A percentile compares a stretch with the other conserved stretches of the same genome.
These are phyloP conservation scores for Cystobasidiaceae sp. DNA, from an alignment of 1,284 basidiomycete species.

Conservation along the genomic window DNA sequence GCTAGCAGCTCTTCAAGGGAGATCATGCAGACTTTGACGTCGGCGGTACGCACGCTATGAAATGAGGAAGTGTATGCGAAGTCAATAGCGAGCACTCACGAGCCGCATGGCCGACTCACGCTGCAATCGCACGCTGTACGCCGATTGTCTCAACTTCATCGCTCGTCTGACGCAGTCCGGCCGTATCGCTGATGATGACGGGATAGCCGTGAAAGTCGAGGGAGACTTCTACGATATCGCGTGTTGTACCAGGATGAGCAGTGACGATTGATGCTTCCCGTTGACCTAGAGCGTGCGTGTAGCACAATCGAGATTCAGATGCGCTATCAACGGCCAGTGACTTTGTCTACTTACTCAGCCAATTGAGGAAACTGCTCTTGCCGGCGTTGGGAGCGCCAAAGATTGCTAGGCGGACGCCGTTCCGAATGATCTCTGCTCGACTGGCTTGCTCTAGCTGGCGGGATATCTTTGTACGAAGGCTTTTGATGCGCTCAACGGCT, in stretches of 20 bases:
- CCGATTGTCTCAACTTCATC: constrained; percentile 79
- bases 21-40: constrained; percentile 70
- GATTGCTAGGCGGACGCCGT: constrained; percentile 72
- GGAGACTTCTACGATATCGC: constrained; percentile 74
- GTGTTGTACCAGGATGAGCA: constrained; percentile 74
- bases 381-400: constrained; percentile 87
- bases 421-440: constrained; percentile 73
- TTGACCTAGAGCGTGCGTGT: constrained; percentile 55
- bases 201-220: constrained; percentile 79
- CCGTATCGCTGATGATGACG: constrained; percentile 73
- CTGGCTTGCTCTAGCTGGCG: constrained; percentile 61
- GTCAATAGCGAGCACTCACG: background rate
- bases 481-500: constrained; percentile 54
- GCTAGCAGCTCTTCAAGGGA: constrained; percentile 56
- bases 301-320: too few species aligned
- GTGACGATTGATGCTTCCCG: constrained; percentile 85
- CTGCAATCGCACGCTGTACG: constrained; percentile 62
- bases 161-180: constrained; percentile 63
- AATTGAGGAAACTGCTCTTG: constrained; percentile 77
- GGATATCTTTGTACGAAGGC: constrained; percentile 54
- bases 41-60: constrained; percentile 62
- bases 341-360: constrained; percentile 64
- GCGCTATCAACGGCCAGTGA: too few species aligned
- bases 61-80: background rate
- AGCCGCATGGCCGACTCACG: constrained; percentile 53